Evolutionary conservation across 768 basidiomycete genomes (phyloP).

Genomic region (Amanita pallidorosea): DNA sequence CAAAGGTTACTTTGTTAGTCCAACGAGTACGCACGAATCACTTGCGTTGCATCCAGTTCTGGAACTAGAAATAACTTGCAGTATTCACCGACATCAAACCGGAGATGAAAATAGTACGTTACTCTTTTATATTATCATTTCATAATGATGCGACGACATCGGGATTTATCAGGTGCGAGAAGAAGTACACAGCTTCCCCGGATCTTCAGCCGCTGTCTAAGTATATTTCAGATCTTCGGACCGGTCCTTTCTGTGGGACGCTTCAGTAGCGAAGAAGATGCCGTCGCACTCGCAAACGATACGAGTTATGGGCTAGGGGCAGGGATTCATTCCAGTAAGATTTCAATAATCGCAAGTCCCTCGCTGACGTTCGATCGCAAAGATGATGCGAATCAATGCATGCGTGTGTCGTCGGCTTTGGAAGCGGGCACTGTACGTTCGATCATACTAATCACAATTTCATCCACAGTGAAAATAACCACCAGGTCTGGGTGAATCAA

Average conservation of each 20-base stretch:
- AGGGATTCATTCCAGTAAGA: slow-evolving; percentile 76
- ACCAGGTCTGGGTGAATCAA: slow-evolving; percentile 85
- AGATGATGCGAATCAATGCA: slow-evolving; percentile 82
- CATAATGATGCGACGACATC: background rate
- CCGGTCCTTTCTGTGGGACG: slow-evolving; percentile 79
- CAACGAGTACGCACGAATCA: slow-evolving; percentile 54
- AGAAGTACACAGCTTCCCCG: slow-evolving; percentile 34
- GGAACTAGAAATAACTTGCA: slow-evolving; percentile 16
- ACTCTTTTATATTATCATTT: background rate
- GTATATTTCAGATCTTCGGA: slow-evolving; percentile 68
- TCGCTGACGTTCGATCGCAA: slow-evolving; percentile 9
- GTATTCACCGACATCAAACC: slow-evolving; percentile 76
- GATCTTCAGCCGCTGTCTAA: background rate
- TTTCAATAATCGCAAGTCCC: background rate
- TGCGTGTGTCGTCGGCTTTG: slow-evolving; percentile 76
- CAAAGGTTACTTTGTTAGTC: slow-evolving; percentile 84
- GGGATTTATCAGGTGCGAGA: slow-evolving; percentile 42
- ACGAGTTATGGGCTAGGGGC: slow-evolving; percentile 89
- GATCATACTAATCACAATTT: slow-evolving; percentile 8
- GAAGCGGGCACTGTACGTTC: slow-evolving; percentile 77
- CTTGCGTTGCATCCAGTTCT: background rate
- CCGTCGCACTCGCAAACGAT: slow-evolving; percentile 74
- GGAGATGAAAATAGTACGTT: slow-evolving; percentile 77
- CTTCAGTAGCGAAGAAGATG: slow-evolving; percentile 85
- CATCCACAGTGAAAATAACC: slow-evolving; percentile 1